phyloP scores from a whole-genome alignment of 352 stramenopile genomes.

The Thraustochytrium sp. region DNA sequence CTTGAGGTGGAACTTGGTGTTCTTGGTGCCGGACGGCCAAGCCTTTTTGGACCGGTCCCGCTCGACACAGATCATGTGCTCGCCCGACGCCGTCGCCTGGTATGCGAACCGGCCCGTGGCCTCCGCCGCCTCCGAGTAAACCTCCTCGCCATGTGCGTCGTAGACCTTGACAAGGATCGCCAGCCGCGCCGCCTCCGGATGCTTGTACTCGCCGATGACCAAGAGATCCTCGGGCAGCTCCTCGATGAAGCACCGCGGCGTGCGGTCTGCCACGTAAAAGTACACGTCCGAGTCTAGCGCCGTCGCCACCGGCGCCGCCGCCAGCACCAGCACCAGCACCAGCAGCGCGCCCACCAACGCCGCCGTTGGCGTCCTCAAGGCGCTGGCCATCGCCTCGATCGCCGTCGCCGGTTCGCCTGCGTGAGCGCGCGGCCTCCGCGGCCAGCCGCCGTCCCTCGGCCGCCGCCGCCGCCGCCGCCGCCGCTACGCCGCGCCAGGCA shows the following conservation, averaged over 20 bases:
- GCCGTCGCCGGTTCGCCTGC: too few species aligned
- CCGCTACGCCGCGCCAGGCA: too few species aligned
- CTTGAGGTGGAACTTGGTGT: conserved; percentile 1
- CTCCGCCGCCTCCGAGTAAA: background rate
- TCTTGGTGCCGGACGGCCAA: background rate
- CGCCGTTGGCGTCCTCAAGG: background rate
- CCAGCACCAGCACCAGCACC: background rate
- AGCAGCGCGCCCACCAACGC: background rate
- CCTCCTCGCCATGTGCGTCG: conserved; percentile 5
- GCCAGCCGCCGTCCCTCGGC: too few species aligned
- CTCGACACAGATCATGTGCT: conserved; percentile 28
- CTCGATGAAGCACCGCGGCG: conserved; percentile 22
- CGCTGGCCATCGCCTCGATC: too few species aligned
- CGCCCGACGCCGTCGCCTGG: background rate
- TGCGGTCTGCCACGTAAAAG: background rate
- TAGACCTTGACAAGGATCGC: background rate
- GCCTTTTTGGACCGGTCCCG: background rate
- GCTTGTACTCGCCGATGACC: conserved; percentile 31
- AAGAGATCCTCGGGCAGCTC: conserved; percentile 8
- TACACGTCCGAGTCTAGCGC: conserved; percentile 36
- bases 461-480: too few species aligned
- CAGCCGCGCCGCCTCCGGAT: background rate
- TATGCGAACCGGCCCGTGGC: conserved; percentile 15
- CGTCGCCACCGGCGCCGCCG: background rate
- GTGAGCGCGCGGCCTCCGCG: too few species aligned